Evolutionary conservation across 1,284 basidiomycete species (phyloP).

Genomic region (Heterobasidion annosum): DNA sequence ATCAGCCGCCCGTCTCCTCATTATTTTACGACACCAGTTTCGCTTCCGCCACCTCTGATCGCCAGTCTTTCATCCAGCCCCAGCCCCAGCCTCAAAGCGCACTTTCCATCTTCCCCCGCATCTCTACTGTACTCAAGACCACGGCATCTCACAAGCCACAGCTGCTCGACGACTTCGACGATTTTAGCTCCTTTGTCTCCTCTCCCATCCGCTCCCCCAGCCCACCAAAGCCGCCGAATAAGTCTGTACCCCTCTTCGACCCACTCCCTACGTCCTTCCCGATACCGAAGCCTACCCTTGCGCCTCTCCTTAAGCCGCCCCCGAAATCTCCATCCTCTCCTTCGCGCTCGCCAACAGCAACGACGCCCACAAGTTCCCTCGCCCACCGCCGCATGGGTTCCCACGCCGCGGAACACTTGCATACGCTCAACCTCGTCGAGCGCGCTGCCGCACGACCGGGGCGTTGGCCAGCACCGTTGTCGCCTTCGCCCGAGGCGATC

Average conservation of each 20-base stretch:
- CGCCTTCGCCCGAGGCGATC: constrained; percentile 9
- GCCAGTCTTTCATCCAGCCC: not conserved
- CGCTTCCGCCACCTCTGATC: constrained; percentile 4
- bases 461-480: constrained; percentile 12
- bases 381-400: not conserved
- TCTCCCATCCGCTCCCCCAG: not conserved
- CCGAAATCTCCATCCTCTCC: not conserved
- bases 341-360: not conserved
- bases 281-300: constrained; percentile 4
- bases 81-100: not conserved
- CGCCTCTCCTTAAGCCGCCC: not conserved
- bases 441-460: constrained; percentile 5
- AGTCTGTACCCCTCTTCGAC: not conserved
- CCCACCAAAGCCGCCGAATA: not conserved
- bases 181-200: constrained; percentile 1
- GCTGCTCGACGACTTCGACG: not conserved
- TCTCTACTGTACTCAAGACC: not conserved
- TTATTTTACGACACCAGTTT: constrained; percentile 2
- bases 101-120: constrained; percentile 5
- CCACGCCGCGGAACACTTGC: not conserved
- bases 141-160: not conserved
- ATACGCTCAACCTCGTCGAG: constrained; percentile 4
- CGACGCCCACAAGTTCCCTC: not conserved
- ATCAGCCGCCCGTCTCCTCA: not conserved
- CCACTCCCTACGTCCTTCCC: constrained; percentile 4